A percentile compares a stretch with the other conserved stretches of the same genome.
These are phyloP conservation scores for Podaxis sp. DNA, from an alignment of 768 basidiomycete species.

Conservation along the genomic window DNA sequence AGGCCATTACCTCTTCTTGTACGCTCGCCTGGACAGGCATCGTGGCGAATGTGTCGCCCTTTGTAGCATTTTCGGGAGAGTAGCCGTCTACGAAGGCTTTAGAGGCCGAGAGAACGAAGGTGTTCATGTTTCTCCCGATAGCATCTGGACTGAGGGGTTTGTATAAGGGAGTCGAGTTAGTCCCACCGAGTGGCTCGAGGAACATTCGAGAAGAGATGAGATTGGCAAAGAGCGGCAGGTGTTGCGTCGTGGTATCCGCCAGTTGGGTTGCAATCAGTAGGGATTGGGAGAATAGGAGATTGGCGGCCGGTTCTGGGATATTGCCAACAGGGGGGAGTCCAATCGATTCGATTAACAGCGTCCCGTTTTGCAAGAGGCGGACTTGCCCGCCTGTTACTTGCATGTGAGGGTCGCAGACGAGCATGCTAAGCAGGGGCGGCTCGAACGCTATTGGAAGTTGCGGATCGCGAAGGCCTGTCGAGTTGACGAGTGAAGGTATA, in stretches of 20 bases:
- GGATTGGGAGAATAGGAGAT: neutral
- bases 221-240: neutral
- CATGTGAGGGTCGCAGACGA: conserved; percentile 1
- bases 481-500: neutral
- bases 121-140: neutral
- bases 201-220: neutral
- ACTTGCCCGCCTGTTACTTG: neutral
- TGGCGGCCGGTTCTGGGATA: neutral
- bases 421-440: neutral
- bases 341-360: neutral
- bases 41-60: neutral
- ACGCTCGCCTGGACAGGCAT: neutral
- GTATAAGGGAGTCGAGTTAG: neutral
- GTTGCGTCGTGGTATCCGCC: neutral
- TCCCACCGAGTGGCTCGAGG: neutral
- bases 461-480: neutral
- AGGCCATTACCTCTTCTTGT: neutral
- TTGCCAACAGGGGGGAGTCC: neutral
- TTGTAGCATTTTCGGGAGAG: neutral
- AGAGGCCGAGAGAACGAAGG: neutral
- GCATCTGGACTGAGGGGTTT: neutral
- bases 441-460: neutral
- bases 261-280: neutral
- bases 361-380: neutral
- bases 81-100: conserved; percentile 3